A percentile compares a stretch with the other conserved stretches of the same genome.
These are phyloP conservation scores for Candida pseudocylindracea DNA, from an alignment of 1,139 yeast species.

Conservation along the genomic window DNA sequence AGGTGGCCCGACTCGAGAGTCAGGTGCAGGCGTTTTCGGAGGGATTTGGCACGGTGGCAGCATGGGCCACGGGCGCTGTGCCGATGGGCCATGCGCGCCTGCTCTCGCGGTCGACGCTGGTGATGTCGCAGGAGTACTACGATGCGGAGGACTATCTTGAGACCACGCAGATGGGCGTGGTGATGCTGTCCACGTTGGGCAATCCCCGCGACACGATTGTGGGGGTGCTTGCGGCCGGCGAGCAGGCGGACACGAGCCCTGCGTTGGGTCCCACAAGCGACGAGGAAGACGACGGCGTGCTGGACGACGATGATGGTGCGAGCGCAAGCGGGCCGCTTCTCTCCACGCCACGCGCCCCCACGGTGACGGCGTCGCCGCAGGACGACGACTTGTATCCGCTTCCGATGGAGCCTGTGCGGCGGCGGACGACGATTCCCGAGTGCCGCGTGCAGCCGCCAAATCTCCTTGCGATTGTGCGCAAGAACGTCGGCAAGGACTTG, in stretches of 20 bases:
- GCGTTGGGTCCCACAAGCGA: too few species aligned
- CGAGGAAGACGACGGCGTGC: too few species aligned
- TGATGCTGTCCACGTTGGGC: slow-evolving; percentile 6
- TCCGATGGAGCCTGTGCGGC: slow-evolving; percentile 23
- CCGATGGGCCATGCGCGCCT: too few species aligned
- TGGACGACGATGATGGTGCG: slow-evolving; percentile 4
- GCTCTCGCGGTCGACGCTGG: neutral
- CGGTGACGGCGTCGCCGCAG: slow-evolving; percentile 3
- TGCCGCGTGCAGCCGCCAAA: slow-evolving; percentile 63
- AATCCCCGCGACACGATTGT: too few species aligned
- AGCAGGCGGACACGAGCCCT: slow-evolving; percentile 2
- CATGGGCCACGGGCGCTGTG: too few species aligned
- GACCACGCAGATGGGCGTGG: slow-evolving; percentile 13
- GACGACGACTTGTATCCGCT: slow-evolving; percentile 37
- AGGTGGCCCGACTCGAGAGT: too few species aligned
- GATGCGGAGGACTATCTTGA: slow-evolving; percentile 46
- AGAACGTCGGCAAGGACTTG: slow-evolving; percentile 82
- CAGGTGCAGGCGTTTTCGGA: too few species aligned
- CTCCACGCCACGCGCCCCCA: slow-evolving; percentile 3
- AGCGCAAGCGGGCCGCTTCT: slow-evolving; percentile 1
- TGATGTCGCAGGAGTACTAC: slow-evolving; percentile 23
- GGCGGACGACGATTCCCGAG: slow-evolving; percentile 39
- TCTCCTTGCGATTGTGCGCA: slow-evolving; percentile 53
- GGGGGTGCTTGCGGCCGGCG: slow-evolving; percentile 2
- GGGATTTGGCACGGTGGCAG: too few species aligned